Base-by-base conservation (phyloP, 1,139 yeast species). In the Pichia sp. region DNA sequence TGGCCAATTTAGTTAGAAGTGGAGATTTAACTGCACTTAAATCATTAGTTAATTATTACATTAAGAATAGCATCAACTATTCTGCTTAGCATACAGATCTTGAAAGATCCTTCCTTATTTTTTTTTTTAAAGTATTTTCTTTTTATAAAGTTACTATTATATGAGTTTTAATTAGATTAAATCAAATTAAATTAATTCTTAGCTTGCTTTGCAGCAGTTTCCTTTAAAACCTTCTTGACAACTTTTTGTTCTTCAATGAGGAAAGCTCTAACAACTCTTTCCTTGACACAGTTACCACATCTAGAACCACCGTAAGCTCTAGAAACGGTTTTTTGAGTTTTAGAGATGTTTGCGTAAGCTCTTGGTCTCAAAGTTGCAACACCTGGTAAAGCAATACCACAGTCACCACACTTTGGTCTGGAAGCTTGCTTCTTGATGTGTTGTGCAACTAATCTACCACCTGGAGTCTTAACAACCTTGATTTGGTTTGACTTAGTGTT, bases 281-380 rank as follows among this genome's bases (percentile, higher is more conserved):
- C 95, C 81, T 86, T 88, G 67, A 89, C 96, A 77, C 96, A 85
- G 85, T 81, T 83, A 66, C 95, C 95, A 76, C 96, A 88, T 79
- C 93, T 80, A 64, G 94, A 81, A 71, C 98, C 98, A 77, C 98
- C 98, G 89, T 91, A 91, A 64, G 96, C 89, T 81, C 98, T 91
- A 69, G 89, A 89, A 61, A 91, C 98, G 59, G 96, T 84, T 82
- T 91, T 89, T 79, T 84, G 85, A 66, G 96, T 85, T 79, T 83
- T 88, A 60, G 96, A 86, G 63, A 89, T 79, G 63, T 77, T 74
- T 61, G 97, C 96, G 78, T 84, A 88, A 74, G 85, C 78, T 76
- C 96, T 84, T 77, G 98, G 96, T 81, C 98, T 86, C 67, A 89
- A 77, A 62, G 95, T 75, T 58, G 95, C 80, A 68, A 81, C 67